phyloP scores from a whole-genome alignment of 1,284 basidiomycete species.

The Stygiomarasmius scandens region DNA sequence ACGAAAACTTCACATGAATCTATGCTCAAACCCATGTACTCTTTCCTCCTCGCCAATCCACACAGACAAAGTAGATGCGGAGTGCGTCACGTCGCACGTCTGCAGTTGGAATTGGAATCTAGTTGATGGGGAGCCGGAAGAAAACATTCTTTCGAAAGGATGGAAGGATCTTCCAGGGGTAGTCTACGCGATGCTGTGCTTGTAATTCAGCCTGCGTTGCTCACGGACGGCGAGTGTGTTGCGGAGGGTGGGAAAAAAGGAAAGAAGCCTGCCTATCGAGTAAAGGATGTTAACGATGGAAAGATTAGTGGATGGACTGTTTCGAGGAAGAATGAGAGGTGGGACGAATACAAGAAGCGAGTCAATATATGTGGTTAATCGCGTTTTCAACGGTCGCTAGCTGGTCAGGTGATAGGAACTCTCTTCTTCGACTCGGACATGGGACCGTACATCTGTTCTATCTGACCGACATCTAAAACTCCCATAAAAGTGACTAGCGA shows the following conservation, averaged over 20 bases:
- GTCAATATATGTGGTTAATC: constrained; percentile 43
- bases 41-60: constrained; percentile 35
- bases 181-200: constrained; percentile 43
- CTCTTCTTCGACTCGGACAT: no score
- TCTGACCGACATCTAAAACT: no score
- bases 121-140: constrained; percentile 35
- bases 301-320: constrained; percentile 53
- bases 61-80: constrained; percentile 52
- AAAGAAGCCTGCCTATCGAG: constrained; percentile 33
- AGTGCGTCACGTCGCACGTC: constrained; percentile 39
- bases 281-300: constrained; percentile 28
- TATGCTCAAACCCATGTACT: constrained; percentile 52
- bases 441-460: no score
- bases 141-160: constrained; percentile 39
- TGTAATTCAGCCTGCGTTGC: constrained; percentile 54
- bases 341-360: constrained; percentile 53
- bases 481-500: no score
- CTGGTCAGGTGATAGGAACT: no score
- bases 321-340: constrained; percentile 62
- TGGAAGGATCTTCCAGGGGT: constrained; percentile 46
- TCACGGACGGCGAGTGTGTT: constrained; percentile 57
- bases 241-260: constrained; percentile 50
- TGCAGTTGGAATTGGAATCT: constrained; percentile 43
- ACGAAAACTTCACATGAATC: constrained; percentile 43
- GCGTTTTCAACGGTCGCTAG: no score